Evolutionary conservation across 2,329 filamentous ascomycete species (phyloP).

Genomic region (Zymoseptoria crescenta): DNA sequence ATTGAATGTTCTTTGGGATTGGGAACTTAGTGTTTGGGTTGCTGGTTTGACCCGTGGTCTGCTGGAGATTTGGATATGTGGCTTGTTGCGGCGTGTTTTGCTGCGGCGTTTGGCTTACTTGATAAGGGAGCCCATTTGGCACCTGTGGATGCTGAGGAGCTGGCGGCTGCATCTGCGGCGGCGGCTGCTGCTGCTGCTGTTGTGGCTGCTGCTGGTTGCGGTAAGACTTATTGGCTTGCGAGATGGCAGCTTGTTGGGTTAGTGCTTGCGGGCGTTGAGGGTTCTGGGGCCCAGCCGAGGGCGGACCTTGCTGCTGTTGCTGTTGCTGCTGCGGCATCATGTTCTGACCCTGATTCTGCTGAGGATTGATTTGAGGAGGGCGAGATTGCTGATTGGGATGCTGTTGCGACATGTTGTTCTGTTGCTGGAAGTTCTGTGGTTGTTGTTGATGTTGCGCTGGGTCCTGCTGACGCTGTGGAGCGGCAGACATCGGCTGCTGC

Average conservation of each 20-base stretch:
- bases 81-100: slow-evolving; percentile 16
- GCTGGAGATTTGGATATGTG: slow-evolving; percentile 18
- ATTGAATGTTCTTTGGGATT: slow-evolving; percentile 73
- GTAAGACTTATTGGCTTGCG: slow-evolving; percentile 27
- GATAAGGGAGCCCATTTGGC: slow-evolving; percentile 21
- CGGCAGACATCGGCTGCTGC: slow-evolving; percentile 28
- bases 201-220: slow-evolving; percentile 11
- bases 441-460: slow-evolving; percentile 23
- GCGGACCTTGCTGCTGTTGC: slow-evolving; percentile 12
- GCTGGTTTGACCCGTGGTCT: slow-evolving; percentile 17
- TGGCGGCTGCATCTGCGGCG: slow-evolving; percentile 10
- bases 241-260: slow-evolving; percentile 39
- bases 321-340: slow-evolving; percentile 16
- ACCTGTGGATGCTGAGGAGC: slow-evolving; percentile 14
- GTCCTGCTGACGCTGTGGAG: slow-evolving; percentile 21
- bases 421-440: slow-evolving; percentile 19
- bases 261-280: slow-evolving; percentile 28
- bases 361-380: slow-evolving; percentile 16
- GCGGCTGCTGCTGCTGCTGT: slow-evolving; percentile 10
- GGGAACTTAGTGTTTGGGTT: slow-evolving; percentile 59
- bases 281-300: slow-evolving; percentile 14
- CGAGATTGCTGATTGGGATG: slow-evolving; percentile 15
- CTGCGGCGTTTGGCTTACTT: slow-evolving; percentile 12
- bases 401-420: slow-evolving; percentile 11
- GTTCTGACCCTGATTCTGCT: slow-evolving; percentile 17